Evolutionary conservation across 805 yeast genomes (phyloP).

Genomic region (Candida hispaniensis): DNA sequence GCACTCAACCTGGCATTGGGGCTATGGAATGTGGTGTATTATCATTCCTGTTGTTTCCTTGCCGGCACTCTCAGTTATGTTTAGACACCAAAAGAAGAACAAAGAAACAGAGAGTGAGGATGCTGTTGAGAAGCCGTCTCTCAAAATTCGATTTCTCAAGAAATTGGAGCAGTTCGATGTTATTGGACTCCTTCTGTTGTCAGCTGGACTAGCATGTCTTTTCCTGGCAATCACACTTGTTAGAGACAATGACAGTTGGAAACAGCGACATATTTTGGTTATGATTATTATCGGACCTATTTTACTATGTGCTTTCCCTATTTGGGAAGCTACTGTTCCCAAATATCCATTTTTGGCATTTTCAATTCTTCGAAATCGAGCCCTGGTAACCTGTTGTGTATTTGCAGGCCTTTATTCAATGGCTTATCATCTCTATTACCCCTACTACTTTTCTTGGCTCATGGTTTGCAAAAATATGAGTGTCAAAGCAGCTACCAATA

Average conservation of each 20-base stretch:
- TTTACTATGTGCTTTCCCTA: conserved; percentile 45
- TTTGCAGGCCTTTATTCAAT: conserved; percentile 25
- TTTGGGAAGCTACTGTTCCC: conserved; percentile 47
- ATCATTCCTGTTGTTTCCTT: conserved; percentile 31
- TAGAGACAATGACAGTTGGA: conserved; percentile 47
- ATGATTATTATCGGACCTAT: conserved; percentile 60
- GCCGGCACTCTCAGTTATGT: conserved; percentile 14
- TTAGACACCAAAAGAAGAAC: too few relatives aligned
- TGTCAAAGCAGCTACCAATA: conserved; percentile 16
- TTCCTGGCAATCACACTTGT: conserved; percentile 68
- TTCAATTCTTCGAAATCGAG: conserved; percentile 51
- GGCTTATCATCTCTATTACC: conserved; percentile 20
- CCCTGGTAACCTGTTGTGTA: conserved; percentile 10
- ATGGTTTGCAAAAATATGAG: conserved; percentile 16
- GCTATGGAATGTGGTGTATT: conserved; percentile 41
- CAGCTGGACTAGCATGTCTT: conserved; percentile 50
- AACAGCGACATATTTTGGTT: conserved; percentile 48
- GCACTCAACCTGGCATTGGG: conserved; percentile 41
- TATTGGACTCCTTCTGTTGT: conserved; percentile 47
- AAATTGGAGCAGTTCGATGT: conserved; percentile 55
- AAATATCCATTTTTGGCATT: conserved; percentile 61
- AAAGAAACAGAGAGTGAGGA: too few relatives aligned
- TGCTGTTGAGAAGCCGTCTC: too few relatives aligned
- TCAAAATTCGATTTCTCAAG: conserved; percentile 8
- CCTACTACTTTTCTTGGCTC: conserved; percentile 18